Evolutionary conservation across 345 rosid genomes (phyloP), one percentile per base, ranked within the genome.

Genomic region (Geranium brycei): DNA sequence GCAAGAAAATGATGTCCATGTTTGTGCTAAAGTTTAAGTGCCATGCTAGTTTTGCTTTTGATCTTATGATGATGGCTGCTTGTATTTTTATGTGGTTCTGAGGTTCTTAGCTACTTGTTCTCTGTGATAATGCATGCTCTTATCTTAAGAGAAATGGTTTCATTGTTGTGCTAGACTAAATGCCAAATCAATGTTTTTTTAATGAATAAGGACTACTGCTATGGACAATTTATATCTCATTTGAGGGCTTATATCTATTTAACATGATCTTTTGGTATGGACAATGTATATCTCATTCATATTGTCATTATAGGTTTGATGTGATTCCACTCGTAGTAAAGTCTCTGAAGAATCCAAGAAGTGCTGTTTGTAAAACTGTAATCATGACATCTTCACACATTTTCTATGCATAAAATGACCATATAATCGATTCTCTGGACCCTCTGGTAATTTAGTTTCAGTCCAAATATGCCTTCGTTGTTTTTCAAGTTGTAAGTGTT

Each of bases 351-450:
- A 93, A 90, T 77, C 99, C 99, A 56, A 88, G 97, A 79, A 90
- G 99, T 63, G 96, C 97, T 15, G 85, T 93, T 16, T 90, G 97
- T 75, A 93, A 93, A 83, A 93, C 95, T 31, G 96, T 96, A 71
- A 79, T 88, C 64, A 90, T 93, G 99, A 83, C 97, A 62, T 76
- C 91, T 66, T 80, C 91, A 35, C 96, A 93, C 73, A 77, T 93
- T 64, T 90, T 87, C 72, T 72, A 61, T 69, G 83, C 89, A 17
- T 90, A 87, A 58, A 81, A 80, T 38, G 82, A 90, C 71, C 68
- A 71, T 64, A 74, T 90, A 38, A 80, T 85, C 68, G 95, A 88
- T 80, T 79, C 75, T 40, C 62, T 90, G 86, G 95, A 86, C 72
- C 81, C 90, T 68, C 69, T 89, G 91, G 98, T 91, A 88, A 57